Base-by-base conservation (phyloP, 108 stramenopile species). In the Nitzschia putrida region DNA sequence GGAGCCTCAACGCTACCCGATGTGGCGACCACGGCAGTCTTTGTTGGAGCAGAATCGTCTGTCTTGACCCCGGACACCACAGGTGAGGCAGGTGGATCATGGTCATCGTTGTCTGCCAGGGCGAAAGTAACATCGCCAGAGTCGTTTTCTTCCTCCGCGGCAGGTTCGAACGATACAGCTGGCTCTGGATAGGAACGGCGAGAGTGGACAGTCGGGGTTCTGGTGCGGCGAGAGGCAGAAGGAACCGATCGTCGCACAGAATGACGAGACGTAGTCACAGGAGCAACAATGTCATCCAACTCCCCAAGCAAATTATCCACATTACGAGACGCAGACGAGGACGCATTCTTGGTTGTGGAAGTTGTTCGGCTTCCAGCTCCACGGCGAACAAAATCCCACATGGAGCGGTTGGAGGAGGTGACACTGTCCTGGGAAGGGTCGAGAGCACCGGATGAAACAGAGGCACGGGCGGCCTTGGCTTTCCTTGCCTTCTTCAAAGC, bases 331-430 rank as follows among this genome's bases (percentile, higher is more conserved):
- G 56, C 53, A 14, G 57, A n/a, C n/a, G 42, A 8, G 20, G 50
- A 16, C 12, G 51, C 23, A 14, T 50, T 20, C n/a, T 51, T 13
- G 37, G 49, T 29, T 12, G 24, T 45, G 11, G 71, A 13, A 45
- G 41, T 34, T 20, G 50, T 56, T 7, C 68, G 57, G 7, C 50
- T 43, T 12, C 76, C 61, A 0, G 73, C 70, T 42, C 84, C 85
- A 24, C 75, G 77, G 29, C 83, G 75, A 42, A 93, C 88, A 76
- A 91, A 94, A 45, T 87, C 82, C 86, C 91, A 93, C 87, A 93
- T 89, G 64, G 69, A 80, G 5, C 66, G 54, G 24, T 78, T 85
- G 20, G 63, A 57, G 22, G 57, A 37, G 47, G 56, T 59, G 0
- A 67, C 72, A 47, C 55, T 85, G 9, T 76, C 70, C 45, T 68